Base-by-base conservation (phyloP, 2,329 filamentous ascomycete genomes). In the Claviceps sp. region DNA sequence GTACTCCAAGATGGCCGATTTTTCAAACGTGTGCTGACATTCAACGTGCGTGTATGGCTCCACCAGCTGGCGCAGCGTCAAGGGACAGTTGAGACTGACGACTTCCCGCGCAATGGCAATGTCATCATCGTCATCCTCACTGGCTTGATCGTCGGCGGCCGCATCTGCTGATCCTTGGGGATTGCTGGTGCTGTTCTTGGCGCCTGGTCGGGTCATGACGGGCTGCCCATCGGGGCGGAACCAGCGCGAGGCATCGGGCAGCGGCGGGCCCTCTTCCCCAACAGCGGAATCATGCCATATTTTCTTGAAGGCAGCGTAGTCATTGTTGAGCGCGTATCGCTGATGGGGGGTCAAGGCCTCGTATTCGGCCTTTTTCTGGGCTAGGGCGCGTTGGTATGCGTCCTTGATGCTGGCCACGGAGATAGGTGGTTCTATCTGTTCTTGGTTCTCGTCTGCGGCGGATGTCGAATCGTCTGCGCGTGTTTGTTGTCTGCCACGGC, bases 1-100 rank as follows among this genome's bases (percentile, higher is more conserved):
- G 54, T 70, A 71, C n/a, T 79, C 75, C 24, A 78, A 53, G 41
- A 90, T 82, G 0, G 79, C 78, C 1, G 63, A 61, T 63, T 79
- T 83, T 61, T 90, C 84, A 62, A 87, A 90, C 0, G 77, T 82
- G 63, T 90, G 86, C 52, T 78, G 81, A 70, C 86, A 90, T 57
- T 78, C 77, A 14, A 63, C 69, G 59, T 79, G 86, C 52, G 78
- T 85, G 60, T 79, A 81, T 0, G 86, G 86, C 50, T 87, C 75
- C 43, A 71, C 69, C 70, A 88, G 82, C 45, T 76, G 70, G 49
- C 72, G 71, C 57, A 89, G 70, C 0, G 84, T 85, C 20, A 90
- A 64, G 0, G 85, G 84, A 60, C 86, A 90, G 59, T 79, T 82
- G 36, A 84, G 77, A 63, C 79, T 84, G 50, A 82, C 73, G 4